These are phyloP conservation scores for Taiozyma sp. DNA, from an alignment of 1,139 yeast genomes.

Conservation along the genomic window DNA sequence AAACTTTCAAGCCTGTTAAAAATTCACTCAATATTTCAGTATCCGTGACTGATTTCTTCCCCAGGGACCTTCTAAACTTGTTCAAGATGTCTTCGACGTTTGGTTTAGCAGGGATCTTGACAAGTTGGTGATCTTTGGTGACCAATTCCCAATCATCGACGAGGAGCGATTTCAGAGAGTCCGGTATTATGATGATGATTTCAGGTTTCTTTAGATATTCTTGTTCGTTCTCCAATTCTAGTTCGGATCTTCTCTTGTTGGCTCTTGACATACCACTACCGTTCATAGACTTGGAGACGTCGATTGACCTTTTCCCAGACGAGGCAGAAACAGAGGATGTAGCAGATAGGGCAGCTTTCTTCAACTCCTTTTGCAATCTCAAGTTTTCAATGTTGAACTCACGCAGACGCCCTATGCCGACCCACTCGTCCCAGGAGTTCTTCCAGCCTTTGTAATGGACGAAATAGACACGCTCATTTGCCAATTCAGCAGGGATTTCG, in stretches of 20 bases:
- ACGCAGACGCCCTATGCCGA: slow-evolving; percentile 61
- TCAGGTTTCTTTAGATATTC: slow-evolving; percentile 41
- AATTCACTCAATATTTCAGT: slow-evolving; percentile 63
- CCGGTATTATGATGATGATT: slow-evolving; percentile 54
- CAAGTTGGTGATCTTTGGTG: slow-evolving; percentile 71
- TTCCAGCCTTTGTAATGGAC: slow-evolving; percentile 97
- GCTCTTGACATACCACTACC: slow-evolving; percentile 7
- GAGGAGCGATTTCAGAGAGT: slow-evolving; percentile 59
- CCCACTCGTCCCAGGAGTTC: slow-evolving; percentile 97
- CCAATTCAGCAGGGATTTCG: slow-evolving; percentile 42
- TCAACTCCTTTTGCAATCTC: slow-evolving; percentile 58
- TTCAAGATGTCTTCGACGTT: slow-evolving; percentile 49
- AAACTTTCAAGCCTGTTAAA: slow-evolving; percentile 61
- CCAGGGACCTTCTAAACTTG: slow-evolving; percentile 33
- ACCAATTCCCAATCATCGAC: slow-evolving; percentile 94
- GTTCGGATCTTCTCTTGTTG: slow-evolving; percentile 19
- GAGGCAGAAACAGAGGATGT: slow-evolving; percentile 16
- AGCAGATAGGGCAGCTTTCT: slow-evolving; percentile 36
- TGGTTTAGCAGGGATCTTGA: slow-evolving; percentile 53
- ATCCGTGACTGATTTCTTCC: slow-evolving; percentile 34
- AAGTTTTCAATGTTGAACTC: slow-evolving; percentile 68
- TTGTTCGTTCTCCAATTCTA: slow-evolving; percentile 29
- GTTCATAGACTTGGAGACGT: slow-evolving; percentile 9
- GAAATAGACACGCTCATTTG: slow-evolving; percentile 45
- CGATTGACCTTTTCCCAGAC: slow-evolving; percentile 11